Evolutionary conservation across 2,329 filamentous ascomycete species (phyloP).

Genomic region (Beauveria sp.): DNA sequence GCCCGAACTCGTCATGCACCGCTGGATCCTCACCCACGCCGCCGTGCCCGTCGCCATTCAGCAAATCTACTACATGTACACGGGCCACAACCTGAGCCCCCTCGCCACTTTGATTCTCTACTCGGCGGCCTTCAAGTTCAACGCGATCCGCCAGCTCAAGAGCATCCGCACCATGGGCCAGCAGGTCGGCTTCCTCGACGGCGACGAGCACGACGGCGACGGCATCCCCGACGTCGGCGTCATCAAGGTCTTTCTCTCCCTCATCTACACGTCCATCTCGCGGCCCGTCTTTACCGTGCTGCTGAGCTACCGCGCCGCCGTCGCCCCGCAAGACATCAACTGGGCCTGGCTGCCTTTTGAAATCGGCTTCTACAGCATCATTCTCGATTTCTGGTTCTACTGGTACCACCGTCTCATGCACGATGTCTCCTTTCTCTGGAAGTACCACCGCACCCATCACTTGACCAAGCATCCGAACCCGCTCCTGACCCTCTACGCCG

Average conservation of each 20-base stretch:
- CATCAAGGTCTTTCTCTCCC: conserved; percentile 22
- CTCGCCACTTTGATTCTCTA: conserved; percentile 27
- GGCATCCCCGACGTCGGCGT: conserved; percentile 31
- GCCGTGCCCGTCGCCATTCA: conserved; percentile 28
- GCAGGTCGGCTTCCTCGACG: conserved; percentile 31
- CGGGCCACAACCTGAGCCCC: conserved; percentile 21
- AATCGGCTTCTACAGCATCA: conserved; percentile 29
- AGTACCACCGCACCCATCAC: conserved; percentile 35
- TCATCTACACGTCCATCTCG: conserved; percentile 24
- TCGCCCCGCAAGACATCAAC: conserved; percentile 19
- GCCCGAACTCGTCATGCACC: conserved; percentile 24
- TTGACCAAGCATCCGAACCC: conserved; percentile 31
- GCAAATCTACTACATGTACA: conserved; percentile 23
- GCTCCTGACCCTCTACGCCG: conserved; percentile 24
- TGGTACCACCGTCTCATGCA: conserved; percentile 35
- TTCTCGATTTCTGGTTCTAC: conserved; percentile 32
- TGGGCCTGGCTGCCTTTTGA: conserved; percentile 29
- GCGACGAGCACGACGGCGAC: conserved; percentile 32
- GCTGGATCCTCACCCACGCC: conserved; percentile 30
- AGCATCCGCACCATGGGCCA: conserved; percentile 29
- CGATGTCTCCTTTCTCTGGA: conserved; percentile 30
- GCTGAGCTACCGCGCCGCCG: conserved; percentile 21
- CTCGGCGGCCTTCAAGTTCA: conserved; percentile 27
- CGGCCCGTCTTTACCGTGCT: conserved; percentile 25
- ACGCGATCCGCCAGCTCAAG: conserved; percentile 29